Evolutionary conservation across 495 filamentous ascomycete species (phyloP).

Genomic region (Trichoderma virens): DNA sequence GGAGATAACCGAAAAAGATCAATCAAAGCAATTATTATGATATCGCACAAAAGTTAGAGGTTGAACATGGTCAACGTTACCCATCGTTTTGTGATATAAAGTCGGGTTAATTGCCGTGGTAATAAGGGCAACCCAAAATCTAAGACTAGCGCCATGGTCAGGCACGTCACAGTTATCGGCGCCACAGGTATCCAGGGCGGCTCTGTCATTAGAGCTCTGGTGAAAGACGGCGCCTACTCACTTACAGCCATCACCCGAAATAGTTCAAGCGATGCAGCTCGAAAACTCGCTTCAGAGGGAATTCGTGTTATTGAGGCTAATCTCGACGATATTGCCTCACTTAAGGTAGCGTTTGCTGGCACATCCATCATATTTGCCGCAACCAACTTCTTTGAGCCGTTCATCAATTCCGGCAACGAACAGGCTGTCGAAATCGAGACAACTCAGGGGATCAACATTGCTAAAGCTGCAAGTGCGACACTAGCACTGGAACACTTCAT

Average conservation of each 20-base stretch:
- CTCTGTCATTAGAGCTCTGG: slow-evolving; percentile 45
- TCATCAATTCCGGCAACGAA: slow-evolving; percentile 25
- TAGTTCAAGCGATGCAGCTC: slow-evolving; percentile 33
- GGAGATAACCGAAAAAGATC: neutral
- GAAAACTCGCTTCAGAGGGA: slow-evolving; percentile 33
- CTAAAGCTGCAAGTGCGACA: slow-evolving; percentile 41
- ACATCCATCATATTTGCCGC: slow-evolving; percentile 49
- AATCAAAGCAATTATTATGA: neutral
- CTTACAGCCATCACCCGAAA: slow-evolving; percentile 54
- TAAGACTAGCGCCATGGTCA: neutral
- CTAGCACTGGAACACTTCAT: slow-evolving; percentile 40
- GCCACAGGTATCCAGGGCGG: slow-evolving; percentile 58
- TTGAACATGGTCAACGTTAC: neutral
- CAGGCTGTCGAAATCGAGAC: slow-evolving; percentile 42
- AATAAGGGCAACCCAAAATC: neutral
- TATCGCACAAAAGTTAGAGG: neutral
- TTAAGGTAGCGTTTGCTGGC: slow-evolving; percentile 44
- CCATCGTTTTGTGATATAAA: neutral
- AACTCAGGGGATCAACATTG: slow-evolving; percentile 49
- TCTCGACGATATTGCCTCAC: slow-evolving; percentile 37
- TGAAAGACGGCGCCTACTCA: slow-evolving; percentile 44
- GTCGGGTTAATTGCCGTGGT: neutral
- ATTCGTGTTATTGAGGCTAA: slow-evolving; percentile 43
- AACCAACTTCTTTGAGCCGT: slow-evolving; percentile 49
- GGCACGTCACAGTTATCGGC: slow-evolving; percentile 51